These are phyloP conservation scores for Komagataella populi DNA, from an alignment of 805 yeast genomes.

Conservation along the genomic window DNA sequence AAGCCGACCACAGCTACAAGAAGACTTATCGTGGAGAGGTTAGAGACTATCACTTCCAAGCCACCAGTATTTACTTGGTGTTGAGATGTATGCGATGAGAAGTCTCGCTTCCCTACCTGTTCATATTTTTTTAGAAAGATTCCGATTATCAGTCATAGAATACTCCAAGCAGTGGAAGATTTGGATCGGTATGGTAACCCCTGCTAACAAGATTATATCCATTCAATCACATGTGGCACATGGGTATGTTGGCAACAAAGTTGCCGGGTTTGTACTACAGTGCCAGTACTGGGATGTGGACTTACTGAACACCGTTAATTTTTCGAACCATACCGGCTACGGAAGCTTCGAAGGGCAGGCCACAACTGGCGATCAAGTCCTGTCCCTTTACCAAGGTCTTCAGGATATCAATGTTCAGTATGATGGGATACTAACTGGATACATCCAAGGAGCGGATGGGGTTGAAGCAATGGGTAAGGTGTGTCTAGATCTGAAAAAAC, in stretches of 20 bases:
- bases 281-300: conserved; percentile 61
- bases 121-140: too few species aligned
- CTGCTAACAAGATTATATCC: conserved; percentile 25
- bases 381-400: conserved; percentile 24
- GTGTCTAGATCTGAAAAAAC: conserved; percentile 19
- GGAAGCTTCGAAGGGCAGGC: conserved; percentile 38
- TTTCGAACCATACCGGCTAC: conserved; percentile 63
- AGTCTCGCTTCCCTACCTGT: background rate
- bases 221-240: conserved; percentile 62
- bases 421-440: conserved; percentile 52
- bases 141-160: background rate
- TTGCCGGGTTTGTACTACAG: conserved; percentile 53
- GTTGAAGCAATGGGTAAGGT: conserved; percentile 27
- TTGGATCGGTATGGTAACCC: background rate
- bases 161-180: background rate
- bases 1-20: conserved; percentile 16
- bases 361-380: conserved; percentile 25
- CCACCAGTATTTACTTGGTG: conserved; percentile 66
- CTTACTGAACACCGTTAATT: conserved; percentile 48
- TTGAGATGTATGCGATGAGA: conserved; percentile 8
- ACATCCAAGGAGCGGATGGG: conserved; percentile 44
- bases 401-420: conserved; percentile 21
- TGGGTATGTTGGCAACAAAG: conserved; percentile 62
- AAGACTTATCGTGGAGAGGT: conserved; percentile 44
- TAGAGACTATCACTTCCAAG: conserved; percentile 37